Evolutionary conservation across 2,329 filamentous ascomycete species (phyloP).

Genomic region (Ophiostoma ulmi): DNA sequence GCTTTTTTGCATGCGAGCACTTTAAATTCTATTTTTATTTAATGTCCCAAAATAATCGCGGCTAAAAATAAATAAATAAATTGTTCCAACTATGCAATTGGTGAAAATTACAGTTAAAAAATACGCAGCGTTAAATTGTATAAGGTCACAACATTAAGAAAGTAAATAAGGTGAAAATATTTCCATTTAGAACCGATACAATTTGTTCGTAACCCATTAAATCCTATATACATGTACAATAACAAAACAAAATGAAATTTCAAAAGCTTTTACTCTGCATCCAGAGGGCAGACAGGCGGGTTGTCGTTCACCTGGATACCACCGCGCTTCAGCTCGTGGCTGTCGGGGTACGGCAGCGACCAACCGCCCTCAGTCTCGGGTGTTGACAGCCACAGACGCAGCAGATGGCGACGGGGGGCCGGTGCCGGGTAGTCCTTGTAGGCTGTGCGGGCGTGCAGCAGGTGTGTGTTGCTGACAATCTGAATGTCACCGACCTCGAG

Average conservation of each 20-base stretch:
- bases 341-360: slow-evolving; percentile 77
- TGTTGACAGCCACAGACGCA: slow-evolving; percentile 79
- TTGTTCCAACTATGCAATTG: too few species aligned
- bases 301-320: slow-evolving; percentile 84
- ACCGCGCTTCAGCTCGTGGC: slow-evolving; percentile 76
- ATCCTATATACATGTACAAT: background rate
- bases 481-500: slow-evolving; percentile 85
- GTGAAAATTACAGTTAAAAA: too few species aligned
- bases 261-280: slow-evolving; percentile 68
- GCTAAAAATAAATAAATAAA: too few species aligned
- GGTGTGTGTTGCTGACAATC: slow-evolving; percentile 74
- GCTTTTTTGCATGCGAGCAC: too few species aligned
- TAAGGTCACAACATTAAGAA: too few species aligned
- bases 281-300: slow-evolving; percentile 66
- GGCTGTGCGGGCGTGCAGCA: slow-evolving; percentile 74
- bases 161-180: background rate
- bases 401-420: slow-evolving; percentile 67
- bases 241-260: background rate
- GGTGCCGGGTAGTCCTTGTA: slow-evolving; percentile 65
- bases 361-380: slow-evolving; percentile 80
- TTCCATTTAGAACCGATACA: background rate
- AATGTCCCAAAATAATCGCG: too few species aligned
- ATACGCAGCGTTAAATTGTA: too few species aligned
- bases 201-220: slow-evolving; percentile 10
- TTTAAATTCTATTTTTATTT: too few species aligned